Percentiles rank a stretch among this genome's conserved stretches.
phyloP scores from a whole-genome alignment of 2,329 filamentous ascomycete genomes.

The Fusarium palustre region DNA sequence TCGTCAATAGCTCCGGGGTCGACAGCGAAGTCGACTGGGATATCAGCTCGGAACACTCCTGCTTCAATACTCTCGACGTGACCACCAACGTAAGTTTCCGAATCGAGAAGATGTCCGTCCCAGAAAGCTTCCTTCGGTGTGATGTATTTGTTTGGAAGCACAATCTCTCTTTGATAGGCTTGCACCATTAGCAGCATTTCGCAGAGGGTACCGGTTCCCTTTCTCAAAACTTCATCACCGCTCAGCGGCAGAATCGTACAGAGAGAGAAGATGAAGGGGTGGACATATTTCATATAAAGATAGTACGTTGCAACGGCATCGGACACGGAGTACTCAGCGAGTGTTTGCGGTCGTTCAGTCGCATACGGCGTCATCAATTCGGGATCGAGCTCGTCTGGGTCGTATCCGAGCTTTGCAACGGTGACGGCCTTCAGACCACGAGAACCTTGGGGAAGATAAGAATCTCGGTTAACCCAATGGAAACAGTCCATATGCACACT shows the following conservation, averaged over 20 bases:
- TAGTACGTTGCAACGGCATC: slow-evolving; percentile 99
- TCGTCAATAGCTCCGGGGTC: slow-evolving; percentile 91
- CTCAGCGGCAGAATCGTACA: slow-evolving; percentile 96
- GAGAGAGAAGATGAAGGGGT: slow-evolving; percentile 98
- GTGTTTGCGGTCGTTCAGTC: slow-evolving; percentile 87
- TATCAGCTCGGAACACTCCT: slow-evolving; percentile 95
- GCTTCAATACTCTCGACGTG: slow-evolving; percentile 99
- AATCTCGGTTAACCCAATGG: slow-evolving; percentile 98
- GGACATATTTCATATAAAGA: slow-evolving; percentile 99
- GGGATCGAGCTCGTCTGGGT: slow-evolving; percentile 96
- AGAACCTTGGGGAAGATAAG: slow-evolving; percentile 96
- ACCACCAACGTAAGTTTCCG: slow-evolving; percentile 97
- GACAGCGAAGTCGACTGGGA: slow-evolving; percentile 93
- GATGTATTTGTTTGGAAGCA: slow-evolving; percentile 95
- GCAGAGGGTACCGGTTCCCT: slow-evolving; percentile 97
- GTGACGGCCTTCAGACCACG: slow-evolving; percentile 97
- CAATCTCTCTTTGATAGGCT: slow-evolving; percentile 90
- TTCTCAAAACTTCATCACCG: slow-evolving; percentile 91
- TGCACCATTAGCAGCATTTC: slow-evolving; percentile 99
- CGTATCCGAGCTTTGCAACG: slow-evolving; percentile 96
- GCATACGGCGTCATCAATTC: slow-evolving; percentile 97
- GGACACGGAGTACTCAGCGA: slow-evolving; percentile 98
- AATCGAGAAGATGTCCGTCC: slow-evolving; percentile 95
- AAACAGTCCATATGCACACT: slow-evolving; percentile 99
- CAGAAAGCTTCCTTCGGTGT: slow-evolving; percentile 93